phyloP scores from a whole-genome alignment of 2,329 filamentous ascomycete genomes.

The Byssochlamys sp. region DNA sequence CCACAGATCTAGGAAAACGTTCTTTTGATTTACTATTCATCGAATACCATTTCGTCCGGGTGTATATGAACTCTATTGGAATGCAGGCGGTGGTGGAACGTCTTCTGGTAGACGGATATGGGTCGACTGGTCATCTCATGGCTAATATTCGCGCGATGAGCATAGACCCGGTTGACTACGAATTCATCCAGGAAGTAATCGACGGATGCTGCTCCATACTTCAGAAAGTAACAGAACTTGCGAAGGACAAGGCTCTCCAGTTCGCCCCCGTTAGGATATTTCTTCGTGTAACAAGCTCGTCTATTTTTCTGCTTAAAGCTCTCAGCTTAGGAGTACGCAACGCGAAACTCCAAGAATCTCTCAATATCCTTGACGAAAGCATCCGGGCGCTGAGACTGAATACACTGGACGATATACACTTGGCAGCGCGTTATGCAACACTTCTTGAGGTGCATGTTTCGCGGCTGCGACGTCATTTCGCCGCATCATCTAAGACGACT shows the following conservation, averaged over 20 bases:
- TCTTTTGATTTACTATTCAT: constrained; percentile 45
- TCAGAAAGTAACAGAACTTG: constrained; percentile 40
- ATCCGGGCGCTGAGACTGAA: constrained; percentile 42
- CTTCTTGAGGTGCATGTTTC: constrained; percentile 39
- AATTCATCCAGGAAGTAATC: constrained; percentile 48
- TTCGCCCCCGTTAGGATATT: constrained; percentile 47
- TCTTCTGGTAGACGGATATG: constrained; percentile 29
- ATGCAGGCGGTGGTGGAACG: constrained; percentile 50
- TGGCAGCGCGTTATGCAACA: constrained; percentile 43
- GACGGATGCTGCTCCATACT: constrained; percentile 46
- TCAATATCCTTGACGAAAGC: constrained; percentile 40
- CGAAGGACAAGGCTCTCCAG: constrained; percentile 37
- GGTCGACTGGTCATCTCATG: constrained; percentile 7
- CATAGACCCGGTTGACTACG: constrained; percentile 40
- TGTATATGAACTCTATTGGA: constrained; percentile 39
- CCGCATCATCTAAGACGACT: constrained; percentile 14
- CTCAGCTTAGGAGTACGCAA: constrained; percentile 42
- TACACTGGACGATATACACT: constrained; percentile 44
- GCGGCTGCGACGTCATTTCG: constrained; percentile 30
- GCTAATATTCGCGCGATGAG: constrained; percentile 25
- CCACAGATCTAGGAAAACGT: constrained; percentile 17
- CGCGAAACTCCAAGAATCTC: constrained; percentile 39
- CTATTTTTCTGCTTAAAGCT: constrained; percentile 46
- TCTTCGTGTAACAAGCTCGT: constrained; percentile 45
- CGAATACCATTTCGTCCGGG: constrained; percentile 42